Percentiles rank a stretch among this genome's conserved stretches.
Conservation (phyloP, 352 stramenopile species). For the Globisporangium echinulatum region DNA sequence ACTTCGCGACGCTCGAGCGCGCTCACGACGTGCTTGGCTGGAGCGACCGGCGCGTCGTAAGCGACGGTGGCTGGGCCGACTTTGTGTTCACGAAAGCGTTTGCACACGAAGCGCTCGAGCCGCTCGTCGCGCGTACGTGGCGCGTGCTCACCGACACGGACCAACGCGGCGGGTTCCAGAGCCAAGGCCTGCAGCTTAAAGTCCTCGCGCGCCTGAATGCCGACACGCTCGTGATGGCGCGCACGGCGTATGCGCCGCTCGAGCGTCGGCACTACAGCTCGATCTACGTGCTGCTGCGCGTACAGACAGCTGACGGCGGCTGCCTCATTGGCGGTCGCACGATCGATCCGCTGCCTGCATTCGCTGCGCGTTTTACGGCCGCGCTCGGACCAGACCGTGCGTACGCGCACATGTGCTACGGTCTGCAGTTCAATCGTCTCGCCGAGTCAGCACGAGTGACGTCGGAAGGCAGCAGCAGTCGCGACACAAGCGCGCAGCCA, state of each 20-base stretch:
- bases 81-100: conserved; percentile 28
- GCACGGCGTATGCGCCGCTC: conserved; percentile 18
- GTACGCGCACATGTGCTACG: conserved; percentile 20
- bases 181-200: conserved; percentile 27
- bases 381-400: conserved; percentile 6
- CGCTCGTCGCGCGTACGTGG: conserved; percentile 19
- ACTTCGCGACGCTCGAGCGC: conserved; percentile 8
- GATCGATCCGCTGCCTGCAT: conserved; percentile 19
- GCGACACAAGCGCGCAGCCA: too few relatives aligned
- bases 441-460: background rate
- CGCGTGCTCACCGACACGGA: conserved; percentile 19
- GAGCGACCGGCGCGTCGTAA: conserved; percentile 17
- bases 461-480: background rate
- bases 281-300: conserved; percentile 16
- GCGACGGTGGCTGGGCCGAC: conserved; percentile 9
- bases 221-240: conserved; percentile 18
- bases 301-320: conserved; percentile 10
- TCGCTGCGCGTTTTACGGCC: conserved; percentile 12
- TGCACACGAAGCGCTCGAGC: conserved; percentile 13
- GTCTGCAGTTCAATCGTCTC: conserved; percentile 19
- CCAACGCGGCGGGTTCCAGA: conserved; percentile 22
- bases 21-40: conserved; percentile 28
- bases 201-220: conserved; percentile 23
- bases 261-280: conserved; percentile 13
- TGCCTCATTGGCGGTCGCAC: conserved; percentile 20